phyloP scores from a whole-genome alignment of 2,329 filamentous ascomycete species.

The Phaeosphaeriaceae sp. region DNA sequence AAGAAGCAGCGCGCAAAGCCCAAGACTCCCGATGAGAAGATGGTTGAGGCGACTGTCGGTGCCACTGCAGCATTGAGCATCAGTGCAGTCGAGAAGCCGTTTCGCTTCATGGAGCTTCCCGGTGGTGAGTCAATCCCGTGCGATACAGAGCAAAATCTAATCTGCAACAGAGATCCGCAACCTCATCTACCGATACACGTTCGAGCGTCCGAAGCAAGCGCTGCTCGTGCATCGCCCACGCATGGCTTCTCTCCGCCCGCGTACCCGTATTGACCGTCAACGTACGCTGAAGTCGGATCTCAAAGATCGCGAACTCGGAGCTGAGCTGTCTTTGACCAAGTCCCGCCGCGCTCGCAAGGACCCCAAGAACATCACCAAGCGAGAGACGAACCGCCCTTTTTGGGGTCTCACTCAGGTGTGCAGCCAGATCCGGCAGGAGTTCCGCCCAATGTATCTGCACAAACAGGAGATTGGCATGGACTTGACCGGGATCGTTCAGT shows the following conservation, averaged over 20 bases:
- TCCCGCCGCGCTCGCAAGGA: not conserved
- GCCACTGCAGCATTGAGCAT: not conserved
- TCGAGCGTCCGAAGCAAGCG: constrained; percentile 21
- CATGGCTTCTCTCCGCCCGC: constrained; percentile 28
- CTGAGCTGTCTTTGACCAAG: constrained; percentile 7
- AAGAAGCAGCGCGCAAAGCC: constrained; percentile 10
- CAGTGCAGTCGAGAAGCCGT: constrained; percentile 5
- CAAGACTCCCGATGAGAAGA: not conserved
- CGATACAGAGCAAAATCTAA: constrained; percentile 6
- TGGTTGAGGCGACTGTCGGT: not conserved
- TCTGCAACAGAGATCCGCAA: constrained; percentile 35
- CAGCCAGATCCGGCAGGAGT: constrained; percentile 34
- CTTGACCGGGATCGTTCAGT: constrained; percentile 24
- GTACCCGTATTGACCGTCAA: constrained; percentile 26
- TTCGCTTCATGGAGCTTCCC: constrained; percentile 28
- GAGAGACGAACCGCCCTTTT: constrained; percentile 32
- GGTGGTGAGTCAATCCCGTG: constrained; percentile 17
- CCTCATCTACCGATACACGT: constrained; percentile 27
- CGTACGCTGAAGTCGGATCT: constrained; percentile 26
- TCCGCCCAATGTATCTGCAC: constrained; percentile 28
- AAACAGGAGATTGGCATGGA: constrained; percentile 38
- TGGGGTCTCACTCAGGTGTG: constrained; percentile 36
- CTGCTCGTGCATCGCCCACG: constrained; percentile 35
- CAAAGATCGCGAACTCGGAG: constrained; percentile 14
- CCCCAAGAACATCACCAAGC: constrained; percentile 4